Conservation (phyloP, 768 basidiomycete genomes). For the Suillus cothurnatus region DNA sequence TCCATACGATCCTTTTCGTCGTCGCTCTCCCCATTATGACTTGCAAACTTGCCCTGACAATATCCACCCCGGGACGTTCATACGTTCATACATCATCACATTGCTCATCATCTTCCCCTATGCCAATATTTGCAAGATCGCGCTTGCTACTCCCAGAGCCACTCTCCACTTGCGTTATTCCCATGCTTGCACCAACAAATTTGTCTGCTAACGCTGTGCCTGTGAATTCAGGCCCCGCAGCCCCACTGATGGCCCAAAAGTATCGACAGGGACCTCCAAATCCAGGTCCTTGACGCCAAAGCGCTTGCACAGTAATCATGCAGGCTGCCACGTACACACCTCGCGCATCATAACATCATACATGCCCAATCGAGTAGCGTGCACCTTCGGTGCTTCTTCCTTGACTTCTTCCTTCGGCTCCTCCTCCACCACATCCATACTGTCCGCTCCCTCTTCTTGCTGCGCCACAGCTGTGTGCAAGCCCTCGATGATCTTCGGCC, state of each 20-base stretch:
- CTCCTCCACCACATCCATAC: conserved; percentile 42
- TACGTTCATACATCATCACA: conserved; percentile 88
- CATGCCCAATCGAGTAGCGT: conserved; percentile 87
- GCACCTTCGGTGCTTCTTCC: conserved; percentile 72
- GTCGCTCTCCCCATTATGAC: conserved; percentile 80
- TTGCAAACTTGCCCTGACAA: conserved; percentile 72
- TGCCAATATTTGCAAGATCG: conserved; percentile 78
- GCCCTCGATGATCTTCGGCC: conserved; percentile 65
- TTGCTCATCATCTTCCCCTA: conserved; percentile 54
- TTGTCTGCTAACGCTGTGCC: conserved; percentile 8
- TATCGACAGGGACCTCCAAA: conserved; percentile 48
- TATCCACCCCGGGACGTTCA: conserved; percentile 82
- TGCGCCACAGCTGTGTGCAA: conserved; percentile 59
- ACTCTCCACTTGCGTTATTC: background rate
- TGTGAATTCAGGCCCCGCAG: conserved; percentile 14
- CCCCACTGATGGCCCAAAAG: conserved; percentile 26
- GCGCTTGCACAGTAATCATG: conserved; percentile 83
- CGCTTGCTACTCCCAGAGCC: conserved; percentile 34
- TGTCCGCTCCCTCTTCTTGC: conserved; percentile 43
- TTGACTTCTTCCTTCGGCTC: conserved; percentile 42
- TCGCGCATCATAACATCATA: conserved; percentile 88
- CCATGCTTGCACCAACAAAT: background rate
- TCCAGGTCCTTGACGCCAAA: conserved; percentile 92
- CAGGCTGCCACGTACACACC: conserved; percentile 74
- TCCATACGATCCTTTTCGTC: too few relatives aligned